Evolutionary conservation across 139 green algal species (phyloP).

Genomic region (Tetraselmis striata): DNA sequence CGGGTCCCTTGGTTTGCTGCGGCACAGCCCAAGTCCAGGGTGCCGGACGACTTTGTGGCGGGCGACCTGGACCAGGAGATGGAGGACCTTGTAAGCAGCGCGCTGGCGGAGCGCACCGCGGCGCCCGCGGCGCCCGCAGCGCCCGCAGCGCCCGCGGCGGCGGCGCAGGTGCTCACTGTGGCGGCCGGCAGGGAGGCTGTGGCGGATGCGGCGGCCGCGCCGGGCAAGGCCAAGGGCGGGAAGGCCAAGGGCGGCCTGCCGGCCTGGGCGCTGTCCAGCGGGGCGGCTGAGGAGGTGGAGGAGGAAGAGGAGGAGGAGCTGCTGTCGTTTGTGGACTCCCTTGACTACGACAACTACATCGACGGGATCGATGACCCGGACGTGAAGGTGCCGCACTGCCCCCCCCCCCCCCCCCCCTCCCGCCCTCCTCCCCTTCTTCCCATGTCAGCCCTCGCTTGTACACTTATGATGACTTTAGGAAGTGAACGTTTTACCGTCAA

Average conservation of each 20-base stretch:
- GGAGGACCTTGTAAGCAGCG: neutral
- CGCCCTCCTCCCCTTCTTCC: no score
- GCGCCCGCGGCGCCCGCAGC: no score
- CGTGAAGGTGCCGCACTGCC: no score
- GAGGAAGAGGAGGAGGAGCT: neutral
- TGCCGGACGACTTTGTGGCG: neutral
- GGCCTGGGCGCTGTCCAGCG: neutral
- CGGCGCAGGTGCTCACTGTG: neutral
- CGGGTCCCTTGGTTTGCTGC: no score
- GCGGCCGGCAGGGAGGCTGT: neutral
- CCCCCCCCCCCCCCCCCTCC: no score
- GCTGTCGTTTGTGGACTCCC: neutral
- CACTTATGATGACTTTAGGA: no score
- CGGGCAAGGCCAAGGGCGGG: neutral
- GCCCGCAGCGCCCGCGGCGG: no score
- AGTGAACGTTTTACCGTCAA: no score
- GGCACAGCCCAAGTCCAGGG: neutral
- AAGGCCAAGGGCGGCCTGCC: neutral
- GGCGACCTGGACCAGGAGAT: neutral
- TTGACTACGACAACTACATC: neutral
- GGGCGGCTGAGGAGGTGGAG: neutral
- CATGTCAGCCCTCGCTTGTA: no score
- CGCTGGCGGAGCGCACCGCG: neutral
- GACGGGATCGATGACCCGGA: neutral
- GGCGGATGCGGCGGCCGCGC: no score